A percentile compares a stretch with the other conserved stretches of the same genome.
These are phyloP conservation scores for Suillus subaureus DNA, from an alignment of 768 basidiomycete species.

Conservation along the genomic window DNA sequence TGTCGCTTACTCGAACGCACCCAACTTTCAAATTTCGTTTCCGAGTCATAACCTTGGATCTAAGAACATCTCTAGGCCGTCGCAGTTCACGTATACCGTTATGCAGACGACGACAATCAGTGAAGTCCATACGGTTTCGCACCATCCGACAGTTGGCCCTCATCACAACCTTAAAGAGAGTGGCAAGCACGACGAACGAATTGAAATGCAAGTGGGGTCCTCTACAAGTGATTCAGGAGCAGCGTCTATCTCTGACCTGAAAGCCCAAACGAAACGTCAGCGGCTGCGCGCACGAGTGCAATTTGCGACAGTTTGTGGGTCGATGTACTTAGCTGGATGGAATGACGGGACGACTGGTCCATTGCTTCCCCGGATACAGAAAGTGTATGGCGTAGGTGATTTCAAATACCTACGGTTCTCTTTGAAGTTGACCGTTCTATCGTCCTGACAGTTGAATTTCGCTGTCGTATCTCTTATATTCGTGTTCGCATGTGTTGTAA, in stretches of 20 bases:
- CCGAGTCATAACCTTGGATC: background rate
- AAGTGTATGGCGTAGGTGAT: conserved; percentile 46
- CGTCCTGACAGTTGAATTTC: conserved; percentile 44
- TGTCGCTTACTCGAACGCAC: background rate
- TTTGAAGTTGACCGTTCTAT: conserved; percentile 3
- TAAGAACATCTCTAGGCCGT: background rate
- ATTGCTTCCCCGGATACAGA: conserved; percentile 70
- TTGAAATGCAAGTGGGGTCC: background rate
- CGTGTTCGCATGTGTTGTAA: conserved; percentile 47
- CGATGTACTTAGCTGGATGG: conserved; percentile 70
- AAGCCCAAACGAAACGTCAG: conserved; percentile 9
- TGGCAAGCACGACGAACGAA: background rate
- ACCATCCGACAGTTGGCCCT: background rate
- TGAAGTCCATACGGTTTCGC: background rate
- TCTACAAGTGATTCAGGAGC: background rate
- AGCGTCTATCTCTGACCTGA: conserved; percentile 3
- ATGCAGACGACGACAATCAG: background rate
- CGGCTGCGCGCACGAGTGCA: conserved; percentile 41
- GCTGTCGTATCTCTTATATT: conserved; percentile 59
- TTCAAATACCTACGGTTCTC: background rate
- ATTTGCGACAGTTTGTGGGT: conserved; percentile 55
- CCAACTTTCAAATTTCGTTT: background rate
- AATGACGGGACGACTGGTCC: conserved; percentile 79
- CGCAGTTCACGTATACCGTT: background rate
- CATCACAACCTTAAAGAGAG: background rate